Percentiles rank a stretch among this genome's conserved stretches.
These are phyloP conservation scores for Quercus cerris DNA, from an alignment of 306 rosid genomes.

Conservation along the genomic window DNA sequence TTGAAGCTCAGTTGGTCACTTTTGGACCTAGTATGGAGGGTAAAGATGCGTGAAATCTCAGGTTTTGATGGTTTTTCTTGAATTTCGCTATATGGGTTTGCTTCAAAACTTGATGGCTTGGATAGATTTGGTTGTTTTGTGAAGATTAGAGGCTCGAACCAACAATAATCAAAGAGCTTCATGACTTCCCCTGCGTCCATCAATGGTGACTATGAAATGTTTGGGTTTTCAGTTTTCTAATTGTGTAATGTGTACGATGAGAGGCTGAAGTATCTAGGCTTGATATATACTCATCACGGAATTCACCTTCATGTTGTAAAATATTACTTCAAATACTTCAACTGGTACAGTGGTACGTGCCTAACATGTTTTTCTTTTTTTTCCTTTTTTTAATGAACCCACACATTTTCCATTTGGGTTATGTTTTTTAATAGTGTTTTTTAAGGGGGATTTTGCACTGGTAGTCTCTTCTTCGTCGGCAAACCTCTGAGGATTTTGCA, in stretches of 20 bases:
- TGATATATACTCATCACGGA: constrained; percentile 13
- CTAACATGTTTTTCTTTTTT: too few relatives aligned
- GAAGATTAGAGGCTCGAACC: constrained; percentile 54
- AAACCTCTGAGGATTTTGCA: too few relatives aligned
- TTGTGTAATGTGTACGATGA: neutral
- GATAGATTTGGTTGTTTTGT: constrained; percentile 21
- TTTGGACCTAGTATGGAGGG: constrained; percentile 49
- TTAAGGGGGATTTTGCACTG: too few relatives aligned
- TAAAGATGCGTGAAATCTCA: constrained; percentile 6
- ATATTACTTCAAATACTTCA: constrained; percentile 28
- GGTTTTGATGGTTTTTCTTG: too few relatives aligned
- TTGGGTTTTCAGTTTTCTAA: neutral
- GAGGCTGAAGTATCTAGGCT: neutral
- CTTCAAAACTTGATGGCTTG: constrained; percentile 25
- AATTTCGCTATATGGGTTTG: too few relatives aligned
- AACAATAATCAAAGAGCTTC: constrained; percentile 49
- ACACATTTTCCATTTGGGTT: constrained; percentile 44
- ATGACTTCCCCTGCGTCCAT: too few relatives aligned
- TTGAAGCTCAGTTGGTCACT: constrained; percentile 62
- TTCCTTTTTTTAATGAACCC: too few relatives aligned
- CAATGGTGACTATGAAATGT: too few relatives aligned
- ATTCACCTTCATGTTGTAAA: neutral
- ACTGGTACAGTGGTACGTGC: neutral
- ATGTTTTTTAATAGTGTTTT: neutral
- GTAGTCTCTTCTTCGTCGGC: too few relatives aligned